Conservation (phyloP, 495 filamentous ascomycete genomes). For the Neurospora africana region DNA sequence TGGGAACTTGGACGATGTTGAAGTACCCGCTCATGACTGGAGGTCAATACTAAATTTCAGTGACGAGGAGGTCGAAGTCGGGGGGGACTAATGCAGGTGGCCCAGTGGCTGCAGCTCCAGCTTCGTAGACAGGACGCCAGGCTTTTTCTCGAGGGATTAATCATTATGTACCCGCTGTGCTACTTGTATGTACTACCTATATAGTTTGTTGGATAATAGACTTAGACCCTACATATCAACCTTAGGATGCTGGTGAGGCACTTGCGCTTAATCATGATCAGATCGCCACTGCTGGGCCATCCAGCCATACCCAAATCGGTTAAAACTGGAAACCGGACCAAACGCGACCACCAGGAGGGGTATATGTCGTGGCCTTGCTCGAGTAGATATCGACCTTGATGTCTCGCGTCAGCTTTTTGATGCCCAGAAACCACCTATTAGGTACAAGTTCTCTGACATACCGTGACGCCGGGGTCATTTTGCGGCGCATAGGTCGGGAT, state of each 20-base stretch:
- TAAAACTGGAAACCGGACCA: conserved; percentile 32
- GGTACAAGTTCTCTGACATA: conserved; percentile 10
- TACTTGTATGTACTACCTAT: background rate
- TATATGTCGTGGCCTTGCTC: conserved; percentile 37
- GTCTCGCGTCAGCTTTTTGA: background rate
- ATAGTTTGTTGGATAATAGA: background rate
- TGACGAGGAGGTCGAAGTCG: background rate
- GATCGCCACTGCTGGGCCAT: background rate
- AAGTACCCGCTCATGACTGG: background rate
- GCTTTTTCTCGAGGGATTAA: background rate
- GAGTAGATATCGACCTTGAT: conserved; percentile 37
- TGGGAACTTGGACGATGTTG: background rate
- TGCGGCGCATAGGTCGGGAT: conserved; percentile 41
- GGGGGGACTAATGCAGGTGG: background rate
- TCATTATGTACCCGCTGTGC: background rate
- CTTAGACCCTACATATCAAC: background rate
- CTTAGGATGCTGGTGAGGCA: background rate
- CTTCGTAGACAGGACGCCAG: background rate
- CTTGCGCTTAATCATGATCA: background rate
- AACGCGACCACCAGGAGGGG: conserved; percentile 37
- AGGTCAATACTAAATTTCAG: background rate
- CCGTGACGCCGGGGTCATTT: conserved; percentile 38
- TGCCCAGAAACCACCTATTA: background rate
- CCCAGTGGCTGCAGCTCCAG: background rate
- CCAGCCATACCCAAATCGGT: background rate